These are phyloP conservation scores for Fusarium irregulare DNA, from an alignment of 2,329 filamentous ascomycete species.

Conservation along the genomic window DNA sequence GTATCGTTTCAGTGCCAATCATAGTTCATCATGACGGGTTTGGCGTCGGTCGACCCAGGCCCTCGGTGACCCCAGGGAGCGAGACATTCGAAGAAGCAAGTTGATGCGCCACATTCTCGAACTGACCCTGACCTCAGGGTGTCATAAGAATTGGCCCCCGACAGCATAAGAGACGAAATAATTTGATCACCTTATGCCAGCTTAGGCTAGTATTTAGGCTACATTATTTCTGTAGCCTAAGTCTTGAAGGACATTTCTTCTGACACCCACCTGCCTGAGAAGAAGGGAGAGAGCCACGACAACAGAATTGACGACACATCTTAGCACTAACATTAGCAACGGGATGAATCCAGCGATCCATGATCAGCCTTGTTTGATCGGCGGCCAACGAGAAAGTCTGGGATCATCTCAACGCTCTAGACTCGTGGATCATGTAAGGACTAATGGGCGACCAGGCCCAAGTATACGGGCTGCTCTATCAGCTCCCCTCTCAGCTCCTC, in stretches of 20 bases:
- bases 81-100: conserved; percentile 22
- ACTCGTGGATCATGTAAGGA: not conserved
- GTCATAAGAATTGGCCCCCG: too few relatives aligned
- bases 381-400: not conserved
- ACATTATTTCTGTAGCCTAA: too few relatives aligned
- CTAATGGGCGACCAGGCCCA: not conserved
- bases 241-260: too few relatives aligned
- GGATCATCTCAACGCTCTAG: not conserved
- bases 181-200: too few relatives aligned
- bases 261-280: too few relatives aligned
- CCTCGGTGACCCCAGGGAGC: conserved; percentile 29
- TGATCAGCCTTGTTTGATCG: not conserved
- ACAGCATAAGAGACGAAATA: too few relatives aligned
- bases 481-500: conserved; percentile 1
- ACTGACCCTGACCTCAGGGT: not conserved
- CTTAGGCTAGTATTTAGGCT: too few relatives aligned
- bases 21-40: conserved; percentile 15
- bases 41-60: conserved; percentile 18
- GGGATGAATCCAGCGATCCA: conserved; percentile 2
- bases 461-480: not conserved
- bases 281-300: conserved; percentile 19
- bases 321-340: not conserved
- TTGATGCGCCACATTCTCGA: conserved; percentile 19
- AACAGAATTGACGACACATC: not conserved
- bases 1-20: not conserved